Percentiles rank a stretch among this genome's conserved stretches.
Conservation (phyloP, 2,329 filamentous ascomycete genomes). For the Aspergillus thermomutatus region DNA sequence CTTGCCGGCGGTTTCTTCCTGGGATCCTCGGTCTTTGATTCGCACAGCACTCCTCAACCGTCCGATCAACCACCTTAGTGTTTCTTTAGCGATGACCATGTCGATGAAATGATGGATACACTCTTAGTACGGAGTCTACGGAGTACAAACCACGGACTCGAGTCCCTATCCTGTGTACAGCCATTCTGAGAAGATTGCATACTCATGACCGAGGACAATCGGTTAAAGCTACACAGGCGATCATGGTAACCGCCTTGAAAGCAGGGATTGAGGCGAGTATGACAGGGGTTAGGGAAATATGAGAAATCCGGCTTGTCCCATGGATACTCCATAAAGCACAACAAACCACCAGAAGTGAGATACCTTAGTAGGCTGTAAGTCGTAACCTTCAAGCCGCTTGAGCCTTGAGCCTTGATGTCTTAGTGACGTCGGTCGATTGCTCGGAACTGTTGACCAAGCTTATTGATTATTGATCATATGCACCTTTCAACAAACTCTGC, state of each 20-base stretch:
- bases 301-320: not conserved
- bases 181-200: no score
- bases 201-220: no score
- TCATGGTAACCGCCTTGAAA: not conserved
- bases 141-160: not conserved
- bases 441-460: not conserved
- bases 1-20: conserved; percentile 12
- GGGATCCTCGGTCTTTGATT: conserved; percentile 22
- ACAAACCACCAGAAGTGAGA: not conserved
- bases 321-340: not conserved
- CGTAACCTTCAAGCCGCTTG: no score
- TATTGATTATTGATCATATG: not conserved
- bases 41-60: conserved; percentile 18
- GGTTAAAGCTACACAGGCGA: not conserved
- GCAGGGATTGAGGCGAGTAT: not conserved
- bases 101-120: conserved; percentile 8
- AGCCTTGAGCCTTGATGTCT: not conserved
- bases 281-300: not conserved
- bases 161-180: not conserved
- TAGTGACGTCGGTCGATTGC: not conserved
- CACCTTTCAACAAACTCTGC: not conserved
- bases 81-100: conserved; percentile 11
- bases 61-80: conserved; percentile 9
- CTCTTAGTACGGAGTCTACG: not conserved
- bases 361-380: not conserved